Evolutionary conservation across 371 early-diverging fungal species (phyloP), one percentile per base, ranked within the genome.

Genomic region (Saksenaea oblongispora): DNA sequence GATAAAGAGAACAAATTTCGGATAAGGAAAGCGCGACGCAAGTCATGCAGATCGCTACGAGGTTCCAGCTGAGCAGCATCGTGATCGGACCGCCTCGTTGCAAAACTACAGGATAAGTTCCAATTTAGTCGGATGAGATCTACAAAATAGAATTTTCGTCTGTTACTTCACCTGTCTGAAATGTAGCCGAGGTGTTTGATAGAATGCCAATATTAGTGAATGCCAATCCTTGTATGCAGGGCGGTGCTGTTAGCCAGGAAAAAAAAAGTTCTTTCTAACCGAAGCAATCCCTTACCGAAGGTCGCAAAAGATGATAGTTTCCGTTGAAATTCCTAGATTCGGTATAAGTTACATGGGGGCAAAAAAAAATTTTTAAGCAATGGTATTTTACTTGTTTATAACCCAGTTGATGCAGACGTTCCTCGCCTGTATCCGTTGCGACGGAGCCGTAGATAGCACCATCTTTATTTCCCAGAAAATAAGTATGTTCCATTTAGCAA

Each of bases 1-100:
- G 89, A 70, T 84, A 91, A 0, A 89, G 71, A 0, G 89, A 89
- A 64, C 88, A 88, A 53, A 89, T 89, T 69, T 91, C 91, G n/a
- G 89, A 84, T 69, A 91, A 64, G 2, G 89, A 83, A 28, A 89
- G 69, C 1, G 86, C 89, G 31, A 89, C 73, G 70, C 83, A 82
- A 56, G 87, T 63, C 64, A 87, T 85, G 64, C 87, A 87, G 47
- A 80, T 53, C 13, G 85, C 80, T 7, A 87, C 89, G 26, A 86
- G 44, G 61, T 87, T 73, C 91, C 91, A 91, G 53, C 74, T 68
- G 18, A 77, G 26, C 24, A 80, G 47, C 76, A 80, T 78, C 24
- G 59, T 70, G 17, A 75, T 44, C 15, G 81, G 81, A 1, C 81
- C 80, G 15, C 80, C 80, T 56, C 81, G 72, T 41, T 74, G 74